Evolutionary conservation across 306 rosid genomes (phyloP), one percentile per base, ranked within the genome.

Genomic region (Castanospermum australe): DNA sequence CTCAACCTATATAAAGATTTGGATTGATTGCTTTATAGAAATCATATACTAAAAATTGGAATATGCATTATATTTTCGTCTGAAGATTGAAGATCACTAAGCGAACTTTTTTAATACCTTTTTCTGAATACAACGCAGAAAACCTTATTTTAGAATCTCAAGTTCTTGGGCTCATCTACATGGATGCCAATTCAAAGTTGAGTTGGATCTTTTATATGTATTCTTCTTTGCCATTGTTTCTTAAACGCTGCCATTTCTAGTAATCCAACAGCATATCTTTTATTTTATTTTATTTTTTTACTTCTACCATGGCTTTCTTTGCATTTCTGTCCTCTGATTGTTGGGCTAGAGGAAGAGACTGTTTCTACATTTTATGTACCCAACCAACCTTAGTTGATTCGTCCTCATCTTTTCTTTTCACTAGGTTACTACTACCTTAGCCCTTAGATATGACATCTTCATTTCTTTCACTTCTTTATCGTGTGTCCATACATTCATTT

Each of bases 291-390:
- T n/a, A 0, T 48, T 44, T 67, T 22, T 5, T 42, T 67, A 39
- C 39, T 6, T 13, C 39, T 25, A 22, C 55, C 1, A 2, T 65
- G 8, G 5, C 42, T 22, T 8, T 54, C 33, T 17, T 54, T 18
- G 33, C 42, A 50, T 28, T 30, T 44, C 17, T 25, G 13, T 41
- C 68, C 60, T 78, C 42, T 63, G 25, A 51, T 20, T 78, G 41
- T 73, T 57, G 44, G 69, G 79, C 8, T 59, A 17, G 44, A 28
- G 36, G 59, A n/a, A n/a, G 45, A 12, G 44, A 35, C 22, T 50
- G 15, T 63, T 71, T 71, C 70, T 33, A 35, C 36, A 22, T 59
- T 79, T 20, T 14, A 57, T 78, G 62, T 44, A 70, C 45, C 30
- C 20, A 68, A 12, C 42, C 55, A 47, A 21, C 51, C 51, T 14